Percentiles rank a stretch among this genome's conserved stretches.
These are phyloP conservation scores for Trichosanthes cucumerina DNA, from an alignment of 306 rosid species.

Conservation along the genomic window DNA sequence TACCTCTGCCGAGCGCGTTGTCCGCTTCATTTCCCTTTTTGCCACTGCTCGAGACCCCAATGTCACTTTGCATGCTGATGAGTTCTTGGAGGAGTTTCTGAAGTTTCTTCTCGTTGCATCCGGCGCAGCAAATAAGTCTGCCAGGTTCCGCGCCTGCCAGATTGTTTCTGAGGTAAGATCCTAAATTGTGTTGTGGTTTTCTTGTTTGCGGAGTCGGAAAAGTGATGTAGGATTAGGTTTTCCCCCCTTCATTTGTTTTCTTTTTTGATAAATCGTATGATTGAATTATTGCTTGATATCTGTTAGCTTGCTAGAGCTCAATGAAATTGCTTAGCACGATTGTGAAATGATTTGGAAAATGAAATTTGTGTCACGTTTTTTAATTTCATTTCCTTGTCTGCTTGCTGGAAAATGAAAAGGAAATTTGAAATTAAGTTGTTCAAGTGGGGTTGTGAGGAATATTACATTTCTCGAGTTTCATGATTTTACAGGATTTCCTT, in stretches of 20 bases:
- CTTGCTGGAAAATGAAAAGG: background rate
- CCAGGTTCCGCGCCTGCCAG: constrained; percentile 84
- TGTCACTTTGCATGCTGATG: constrained; percentile 25
- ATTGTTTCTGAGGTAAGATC: constrained; percentile 65
- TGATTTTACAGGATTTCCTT: background rate
- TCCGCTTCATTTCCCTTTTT: constrained; percentile 60
- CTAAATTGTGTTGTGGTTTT: background rate
- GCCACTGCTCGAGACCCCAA: constrained; percentile 25
- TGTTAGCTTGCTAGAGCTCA: background rate
- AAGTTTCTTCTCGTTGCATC: constrained; percentile 55
- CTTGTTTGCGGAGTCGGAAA: background rate
- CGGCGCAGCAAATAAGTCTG: constrained; percentile 37
- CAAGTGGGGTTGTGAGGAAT: background rate
- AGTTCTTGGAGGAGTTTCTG: constrained; percentile 57
- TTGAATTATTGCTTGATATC: background rate
- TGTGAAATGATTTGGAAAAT: background rate
- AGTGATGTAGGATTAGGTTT: background rate
- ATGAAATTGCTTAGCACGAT: background rate
- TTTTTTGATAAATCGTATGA: background rate
- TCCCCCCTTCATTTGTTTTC: background rate
- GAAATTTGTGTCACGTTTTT: background rate
- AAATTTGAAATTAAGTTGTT: background rate
- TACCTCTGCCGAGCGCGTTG: constrained; percentile 58
- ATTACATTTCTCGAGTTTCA: background rate
- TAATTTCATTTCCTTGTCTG: background rate